phyloP scores from a whole-genome alignment of 768 basidiomycete species.

The Panaeolus papilionaceus region DNA sequence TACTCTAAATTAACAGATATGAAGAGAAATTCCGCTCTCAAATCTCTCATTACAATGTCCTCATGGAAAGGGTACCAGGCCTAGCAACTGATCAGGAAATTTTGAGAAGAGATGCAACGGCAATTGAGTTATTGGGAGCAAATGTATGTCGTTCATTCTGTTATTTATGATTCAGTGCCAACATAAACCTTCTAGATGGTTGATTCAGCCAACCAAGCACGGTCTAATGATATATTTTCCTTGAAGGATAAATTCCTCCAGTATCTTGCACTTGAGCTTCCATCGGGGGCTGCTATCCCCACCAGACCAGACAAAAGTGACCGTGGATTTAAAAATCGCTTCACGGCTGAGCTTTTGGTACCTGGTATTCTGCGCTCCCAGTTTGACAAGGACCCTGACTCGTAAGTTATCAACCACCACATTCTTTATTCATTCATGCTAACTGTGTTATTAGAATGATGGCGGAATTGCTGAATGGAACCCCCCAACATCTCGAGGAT shows the following conservation, averaged over 20 bases:
- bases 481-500: background rate
- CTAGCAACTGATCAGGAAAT: background rate
- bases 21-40: background rate
- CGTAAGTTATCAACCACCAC: background rate
- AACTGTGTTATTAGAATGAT: background rate
- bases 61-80: background rate
- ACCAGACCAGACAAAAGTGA: background rate
- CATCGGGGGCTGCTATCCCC: background rate
- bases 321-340: background rate
- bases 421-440: background rate
- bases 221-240: background rate
- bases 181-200: too few relatives aligned
- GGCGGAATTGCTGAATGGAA: background rate
- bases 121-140: background rate
- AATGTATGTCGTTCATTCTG: too few relatives aligned
- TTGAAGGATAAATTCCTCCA: conserved; percentile 1
- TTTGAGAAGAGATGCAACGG: background rate
- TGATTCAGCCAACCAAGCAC: background rate
- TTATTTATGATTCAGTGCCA: too few relatives aligned
- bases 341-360: background rate
- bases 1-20: too few relatives aligned
- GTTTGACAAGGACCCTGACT: background rate
- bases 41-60: background rate
- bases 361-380: background rate
- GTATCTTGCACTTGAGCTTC: background rate